Evolutionary conservation across 2,329 filamentous ascomycete species (phyloP), one percentile per base, ranked within the genome.

Genomic region (Akanthomyces uredinophilus): DNA sequence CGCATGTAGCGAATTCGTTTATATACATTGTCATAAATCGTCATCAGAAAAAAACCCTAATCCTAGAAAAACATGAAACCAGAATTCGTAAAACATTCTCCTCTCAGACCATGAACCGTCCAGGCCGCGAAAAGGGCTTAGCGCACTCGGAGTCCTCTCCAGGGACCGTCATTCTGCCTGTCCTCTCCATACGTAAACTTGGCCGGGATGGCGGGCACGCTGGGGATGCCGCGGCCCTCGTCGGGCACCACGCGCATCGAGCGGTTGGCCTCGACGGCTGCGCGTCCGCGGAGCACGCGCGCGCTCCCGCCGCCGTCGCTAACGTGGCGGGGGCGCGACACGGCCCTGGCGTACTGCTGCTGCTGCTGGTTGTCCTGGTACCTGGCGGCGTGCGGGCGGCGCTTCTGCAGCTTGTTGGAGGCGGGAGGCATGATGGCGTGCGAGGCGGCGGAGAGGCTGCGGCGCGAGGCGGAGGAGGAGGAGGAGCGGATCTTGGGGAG

Each of bases 141-240:
- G 22, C 62, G 62, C 10, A 63, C 60, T 2, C 62, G 50, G 8
- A 72, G 65, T 22, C 69, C 70, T 53, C 72, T 62, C 70, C 73
- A 71, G 7, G 73, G 72, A 46, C 64, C 68, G 16, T 65, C 64
- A 57, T 74, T 75, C 68, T 76, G 74, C 32, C 69, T 61, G 59
- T 76, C 73, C 65, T 74, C 68, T 24, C 71, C 69, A 61, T 70
- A 70, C 11, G 69, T 69, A 59, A 77, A 82, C 65, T 78, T 76
- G 60, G 73, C 71, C 14, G 81, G 77, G 35, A 81, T 78, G 39
- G 70, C 70, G 27, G 80, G 77, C 50, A 81, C 75, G 32, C 68
- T 72, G 3, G 79, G 79, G 51, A 81, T 78, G 18, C 79, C 80
- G 41, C 76, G 73, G 65, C 82, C 81, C 52, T 70, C 73, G 66